Base-by-base conservation (phyloP, 441 rosid genomes). In the Croton setiger region DNA sequence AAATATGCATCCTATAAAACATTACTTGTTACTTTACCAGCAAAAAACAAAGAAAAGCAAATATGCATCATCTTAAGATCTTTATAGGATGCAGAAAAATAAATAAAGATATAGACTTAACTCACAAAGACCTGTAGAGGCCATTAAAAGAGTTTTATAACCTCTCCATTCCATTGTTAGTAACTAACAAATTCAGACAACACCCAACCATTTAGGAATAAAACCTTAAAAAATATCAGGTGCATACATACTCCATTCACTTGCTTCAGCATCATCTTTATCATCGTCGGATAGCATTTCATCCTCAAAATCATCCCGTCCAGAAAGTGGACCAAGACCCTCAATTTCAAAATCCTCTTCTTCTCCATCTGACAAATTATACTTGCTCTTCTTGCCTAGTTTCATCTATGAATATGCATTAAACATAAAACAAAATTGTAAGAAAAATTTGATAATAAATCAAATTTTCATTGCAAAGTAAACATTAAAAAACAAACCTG, bases 351-450 rank as follows among this genome's bases (percentile, higher is more conserved):
- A 78, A 39, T 81, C 84, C 33, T 87, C 91, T 7, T 88, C 97
- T 74, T 94, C 99, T 62, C 92, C 96, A 55, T 94, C 99, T 11
- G 96, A 88, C 74, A 94, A 80, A 64, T 92, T 90, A 78, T 82
- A 92, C 76, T 82, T 82, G 71, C 87, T 84, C 82, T 87, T 87
- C 81, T 87, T 92, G 27, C 77, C 79, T 60, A 76, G 53, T 78
- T 86, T 86, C 83, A 86, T 15, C 96, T 89, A 73, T 52, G 0
- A 60, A 45, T n/a, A n/a, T n/a, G n/a, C n/a, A n/a, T n/a, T n/a
- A n/a, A n/a, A n/a, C n/a, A n/a, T n/a, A n/a, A n/a, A n/a, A n/a
- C 3, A 37, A 37, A 37, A 37, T 37, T 37, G 41, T 1, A 37
- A 37, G 4, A 37, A 37, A 0, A 37, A 37, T 37, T 3, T 37